Base-by-base conservation (phyloP, 257 asterid genomes). In the Haberlea rhodopensis region DNA sequence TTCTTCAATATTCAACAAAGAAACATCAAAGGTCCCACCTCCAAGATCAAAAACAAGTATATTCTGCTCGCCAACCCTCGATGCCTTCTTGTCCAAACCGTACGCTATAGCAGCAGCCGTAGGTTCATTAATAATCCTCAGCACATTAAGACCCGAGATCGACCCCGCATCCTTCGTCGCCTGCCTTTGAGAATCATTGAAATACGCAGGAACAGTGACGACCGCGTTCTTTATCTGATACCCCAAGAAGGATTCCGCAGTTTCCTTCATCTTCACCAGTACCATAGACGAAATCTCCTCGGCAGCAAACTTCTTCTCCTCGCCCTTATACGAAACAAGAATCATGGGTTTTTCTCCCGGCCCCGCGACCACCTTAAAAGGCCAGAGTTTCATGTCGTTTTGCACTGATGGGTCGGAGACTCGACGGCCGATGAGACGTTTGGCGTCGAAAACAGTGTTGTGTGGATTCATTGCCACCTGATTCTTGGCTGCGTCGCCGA, bases 31-130 rank as follows among this genome's bases (percentile, higher is more conserved):
- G 32, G 89, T 83, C 1, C 89, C 89, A 0, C 86, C 89, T 1
- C 89, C 86, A 16, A 83, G 72, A 25, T 83, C 86, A 28, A 83
- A 83, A 2, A 80, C 84, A 0, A 83, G 81, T 1, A 83, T 73
- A 7, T 74, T 65, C 43, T 78, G 78, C 37, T 83, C 89, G 0
- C 86, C 86, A 43, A 46, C 70, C 11, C 73, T 56, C 2, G 83
- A 61, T 0, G 68, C 66, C 31, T 83, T 83, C 37, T 76, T 84
- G n/a, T 84, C 87, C 66, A 84, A 60, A 0, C 90, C 90, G 52
- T 84, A 81, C 1, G 90, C 87, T 0, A 84, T 84, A 4, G 90
- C 90, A 8, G 90, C 87, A 4, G 90, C 86, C 16, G 86, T 83
- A 0, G 88, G 88, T 29, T 83, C 85, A 20, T 83, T 83, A n/a